phyloP scores from a whole-genome alignment of 805 yeast genomes.

The Yarrowia alimentaria region DNA sequence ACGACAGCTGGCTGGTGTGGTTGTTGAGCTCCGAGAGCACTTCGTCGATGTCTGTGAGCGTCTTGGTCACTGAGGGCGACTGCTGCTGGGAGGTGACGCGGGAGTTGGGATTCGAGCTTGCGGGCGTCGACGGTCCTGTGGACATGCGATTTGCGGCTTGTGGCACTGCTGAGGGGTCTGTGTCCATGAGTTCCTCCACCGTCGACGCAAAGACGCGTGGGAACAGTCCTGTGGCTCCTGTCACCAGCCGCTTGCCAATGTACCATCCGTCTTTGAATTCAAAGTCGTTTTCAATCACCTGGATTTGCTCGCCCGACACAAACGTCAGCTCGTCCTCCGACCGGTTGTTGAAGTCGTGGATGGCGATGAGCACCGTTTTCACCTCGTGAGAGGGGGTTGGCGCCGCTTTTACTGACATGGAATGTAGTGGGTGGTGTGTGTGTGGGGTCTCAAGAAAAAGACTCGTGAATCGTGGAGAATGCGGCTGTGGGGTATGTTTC shows the following conservation, averaged over 20 bases:
- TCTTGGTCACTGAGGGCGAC: conserved; percentile 33
- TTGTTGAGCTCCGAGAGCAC: conserved; percentile 40
- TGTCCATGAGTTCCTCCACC: conserved; percentile 32
- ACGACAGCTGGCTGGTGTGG: conserved; percentile 31
- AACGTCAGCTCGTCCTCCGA: conserved; percentile 86
- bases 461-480: too few relatives aligned
- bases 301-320: conserved; percentile 78
- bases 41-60: conserved; percentile 43
- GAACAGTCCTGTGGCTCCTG: conserved; percentile 78
- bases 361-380: conserved; percentile 47
- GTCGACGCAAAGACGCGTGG: conserved; percentile 84
- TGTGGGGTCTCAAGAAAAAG: not conserved
- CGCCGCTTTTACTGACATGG: conserved; percentile 18
- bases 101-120: conserved; percentile 19
- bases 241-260: conserved; percentile 68
- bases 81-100: conserved; percentile 4
- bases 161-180: conserved; percentile 31
- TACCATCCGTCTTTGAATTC: conserved; percentile 98
- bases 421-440: not conserved
- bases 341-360: conserved; percentile 83
- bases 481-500: not conserved
- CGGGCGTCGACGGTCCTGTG: conserved; percentile 16
- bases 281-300: conserved; percentile 86
- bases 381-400: conserved; percentile 26
- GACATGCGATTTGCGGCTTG: not conserved